Evolutionary conservation across 768 basidiomycete genomes (phyloP).

Genomic region (Pholiota conissans): DNA sequence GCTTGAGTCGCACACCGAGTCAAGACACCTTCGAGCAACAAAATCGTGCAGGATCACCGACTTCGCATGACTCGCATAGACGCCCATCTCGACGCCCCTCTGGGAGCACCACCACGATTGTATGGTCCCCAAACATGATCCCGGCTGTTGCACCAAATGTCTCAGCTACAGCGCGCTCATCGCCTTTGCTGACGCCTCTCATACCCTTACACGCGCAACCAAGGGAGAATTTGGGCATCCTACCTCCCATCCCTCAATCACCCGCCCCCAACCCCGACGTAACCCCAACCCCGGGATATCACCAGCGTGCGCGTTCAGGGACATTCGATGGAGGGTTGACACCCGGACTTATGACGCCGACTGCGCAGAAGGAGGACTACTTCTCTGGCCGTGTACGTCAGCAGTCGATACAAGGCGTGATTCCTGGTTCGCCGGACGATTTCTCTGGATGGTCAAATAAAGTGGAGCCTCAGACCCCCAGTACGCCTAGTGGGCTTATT

Average conservation of each 20-base stretch:
- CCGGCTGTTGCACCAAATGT: conserved; percentile 59
- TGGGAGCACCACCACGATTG: conserved; percentile 45
- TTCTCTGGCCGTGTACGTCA: conserved; percentile 48
- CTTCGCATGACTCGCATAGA: conserved; percentile 1
- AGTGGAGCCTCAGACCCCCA: conserved; percentile 43
- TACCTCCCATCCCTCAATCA: conserved; percentile 45
- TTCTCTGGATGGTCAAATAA: conserved; percentile 44
- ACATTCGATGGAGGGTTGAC: conserved; percentile 36
- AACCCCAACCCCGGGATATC: conserved; percentile 17
- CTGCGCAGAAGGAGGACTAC: conserved; percentile 45
- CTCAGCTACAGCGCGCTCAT: conserved; percentile 42
- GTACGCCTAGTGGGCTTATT: conserved; percentile 68
- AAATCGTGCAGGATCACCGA: background rate
- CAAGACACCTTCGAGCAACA: conserved; percentile 19
- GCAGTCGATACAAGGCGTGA: conserved; percentile 39
- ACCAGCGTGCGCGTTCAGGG: conserved; percentile 39
- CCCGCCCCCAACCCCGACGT: conserved; percentile 36
- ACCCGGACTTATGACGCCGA: background rate
- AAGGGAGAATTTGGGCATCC: conserved; percentile 19
- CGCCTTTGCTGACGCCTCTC: conserved; percentile 60
- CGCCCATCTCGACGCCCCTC: conserved; percentile 16
- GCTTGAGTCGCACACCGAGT: conserved; percentile 22
- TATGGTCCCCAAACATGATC: conserved; percentile 65
- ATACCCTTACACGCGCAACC: conserved; percentile 45
- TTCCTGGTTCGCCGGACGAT: conserved; percentile 44